These are phyloP conservation scores for Alternaria dauci DNA, from an alignment of 2,329 filamentous ascomycete species.

Conservation along the genomic window DNA sequence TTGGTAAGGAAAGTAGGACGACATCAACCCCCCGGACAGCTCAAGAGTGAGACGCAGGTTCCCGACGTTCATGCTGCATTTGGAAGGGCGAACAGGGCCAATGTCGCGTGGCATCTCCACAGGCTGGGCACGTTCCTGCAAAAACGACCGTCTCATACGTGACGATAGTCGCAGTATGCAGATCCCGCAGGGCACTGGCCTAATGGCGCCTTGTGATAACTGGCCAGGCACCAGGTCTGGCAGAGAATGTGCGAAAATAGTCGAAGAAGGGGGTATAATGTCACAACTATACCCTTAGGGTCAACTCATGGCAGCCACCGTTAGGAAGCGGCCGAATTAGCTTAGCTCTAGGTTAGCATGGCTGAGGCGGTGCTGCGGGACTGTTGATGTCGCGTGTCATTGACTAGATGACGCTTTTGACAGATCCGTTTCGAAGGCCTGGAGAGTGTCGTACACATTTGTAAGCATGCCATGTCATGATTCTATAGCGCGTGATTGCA, in stretches of 20 bases:
- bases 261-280: conserved; percentile 29
- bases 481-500: neutral
- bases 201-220: conserved; percentile 17
- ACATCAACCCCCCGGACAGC: conserved; percentile 2
- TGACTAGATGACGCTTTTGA: conserved; percentile 22
- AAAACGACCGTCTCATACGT: conserved; percentile 29
- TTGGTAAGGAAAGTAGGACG: conserved; percentile 9
- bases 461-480: neutral
- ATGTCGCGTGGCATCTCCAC: conserved; percentile 15
- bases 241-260: conserved; percentile 9
- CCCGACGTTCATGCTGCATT: conserved; percentile 24
- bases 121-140: conserved; percentile 28
- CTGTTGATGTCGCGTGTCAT: conserved; percentile 28
- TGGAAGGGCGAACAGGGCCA: conserved; percentile 26
- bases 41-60: conserved; percentile 22
- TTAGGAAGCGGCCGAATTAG: conserved; percentile 17
- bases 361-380: conserved; percentile 13
- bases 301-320: conserved; percentile 11
- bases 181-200: conserved; percentile 18
- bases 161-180: conserved; percentile 32
- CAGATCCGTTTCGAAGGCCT: conserved; percentile 5
- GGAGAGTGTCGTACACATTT: neutral
- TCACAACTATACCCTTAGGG: conserved; percentile 29
- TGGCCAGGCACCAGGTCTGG: conserved; percentile 17
- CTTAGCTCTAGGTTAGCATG: conserved; percentile 19